Base-by-base conservation (phyloP, 2,329 filamentous ascomycete species). In the Xenoacremonium recifei region DNA sequence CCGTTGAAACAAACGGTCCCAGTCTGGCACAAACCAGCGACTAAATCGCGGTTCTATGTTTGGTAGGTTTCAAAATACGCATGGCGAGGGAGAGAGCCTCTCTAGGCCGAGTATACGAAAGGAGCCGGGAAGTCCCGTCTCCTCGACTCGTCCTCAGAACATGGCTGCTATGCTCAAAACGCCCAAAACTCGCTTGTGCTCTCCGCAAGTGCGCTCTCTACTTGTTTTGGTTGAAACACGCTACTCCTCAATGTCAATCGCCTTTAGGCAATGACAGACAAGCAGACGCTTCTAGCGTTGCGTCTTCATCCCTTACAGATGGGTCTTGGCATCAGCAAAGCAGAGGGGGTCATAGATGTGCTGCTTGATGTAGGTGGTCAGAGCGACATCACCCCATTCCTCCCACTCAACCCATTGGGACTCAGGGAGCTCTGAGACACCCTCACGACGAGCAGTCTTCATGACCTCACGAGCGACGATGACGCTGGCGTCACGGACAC, bases 381-480 rank as follows among this genome's bases (percentile, higher is more conserved):
- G 66, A 40, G 77, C 76, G 27, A 82, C 78, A 55, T 84, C 80
- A 38, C 80, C 80, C 80, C 80, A 84, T 65, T 84, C 81, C 66
- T 85, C 80, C 79, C 84, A 89, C 63, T 84, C 80, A 46, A 82
- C 68, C 75, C 88, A 85, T 61, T 85, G 76, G 49, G 77, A 76
- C 50, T 91, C 85, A 38, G 75, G 73, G 41, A 90, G 70, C 47
- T 70, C 69, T 59, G 85, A 85, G 37, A 96, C 87, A 47, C 87
- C 86, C 56, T 89, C 89, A 50, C 84, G 76, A 58, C 95, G 87
- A 5, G 92, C 91, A 17, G 89, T 85, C 65, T 93, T 91, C 77
- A 97, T 96, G 54, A 96, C 91, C 68, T 92, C 89, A 37, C 89
- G 83, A 21, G 91, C 89, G 21, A 97, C 91, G 35, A 87, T 67